Evolutionary conservation across 2,329 filamentous ascomycete species (phyloP), one percentile per base, ranked within the genome.

Genomic region (Pyricularia sp.): DNA sequence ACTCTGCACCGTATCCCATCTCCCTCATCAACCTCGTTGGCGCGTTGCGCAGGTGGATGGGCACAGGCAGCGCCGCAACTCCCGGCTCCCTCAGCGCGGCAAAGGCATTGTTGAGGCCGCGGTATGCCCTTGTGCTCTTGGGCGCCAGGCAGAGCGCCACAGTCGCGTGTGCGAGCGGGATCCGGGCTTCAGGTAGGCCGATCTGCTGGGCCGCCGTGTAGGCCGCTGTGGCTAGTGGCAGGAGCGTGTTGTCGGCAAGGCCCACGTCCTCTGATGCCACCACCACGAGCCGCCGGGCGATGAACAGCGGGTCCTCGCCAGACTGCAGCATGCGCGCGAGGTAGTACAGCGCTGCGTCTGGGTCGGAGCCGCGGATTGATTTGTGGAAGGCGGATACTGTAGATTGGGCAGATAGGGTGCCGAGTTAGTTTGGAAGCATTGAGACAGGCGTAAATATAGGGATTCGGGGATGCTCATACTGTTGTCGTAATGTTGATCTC

Each of bases 401-500:
- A 22, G 26, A 26, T 26, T 2, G 26, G 26, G 22, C 12, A 28
- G 7, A 40, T 40, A 12, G 9, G 8, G 12, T 40, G 33, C 33
- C 8, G 10, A 7, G 24, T 57, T 26, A 28, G 24, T 59, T 19
- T 28, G 26, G 13, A 28, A 40, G 5, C 13, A 16, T 40, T 2
- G 33, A 8, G 55, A 30, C 26, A 59, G 9, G 24, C 13, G 55
- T 30, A 26, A 7, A 28, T 4, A 5, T 4, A n/a, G 5, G 24
- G 26, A 5, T 3, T 30, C 7, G 4, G 24, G 12, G 9, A 19
- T 8, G 24, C 24, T 28, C 55, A 28, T 26, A 59, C 55, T 97
- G 64, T 90, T 94, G 73, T 99, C 93, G 78, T 97, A 99, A 77
- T 97, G 94, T 74, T 96, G 91, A 75, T 99, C 94, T 64, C 94